Percentiles rank a stretch among this genome's conserved stretches.
phyloP scores from a whole-genome alignment of 1,284 basidiomycete species.

The Cutaneotrichosporon dermatis region DNA sequence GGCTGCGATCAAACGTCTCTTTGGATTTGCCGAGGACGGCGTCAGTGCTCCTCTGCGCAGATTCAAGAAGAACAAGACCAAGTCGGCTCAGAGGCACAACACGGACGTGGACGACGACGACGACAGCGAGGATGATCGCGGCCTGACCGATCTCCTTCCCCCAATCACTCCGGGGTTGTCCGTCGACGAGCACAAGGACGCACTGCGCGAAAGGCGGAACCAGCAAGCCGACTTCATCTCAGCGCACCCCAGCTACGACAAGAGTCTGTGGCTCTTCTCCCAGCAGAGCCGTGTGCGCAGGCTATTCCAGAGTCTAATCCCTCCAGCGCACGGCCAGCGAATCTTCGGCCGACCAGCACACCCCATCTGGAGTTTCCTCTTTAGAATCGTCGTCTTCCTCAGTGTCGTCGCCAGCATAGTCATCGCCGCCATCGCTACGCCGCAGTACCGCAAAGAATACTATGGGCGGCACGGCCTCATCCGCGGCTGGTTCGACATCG shows the following conservation, averaged over 20 bases:
- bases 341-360: conserved; percentile 72
- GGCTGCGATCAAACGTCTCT: conserved; percentile 27
- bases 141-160: conserved; percentile 41
- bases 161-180: conserved; percentile 33
- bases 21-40: conserved; percentile 32
- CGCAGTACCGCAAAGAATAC: conserved; percentile 74
- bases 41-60: not conserved
- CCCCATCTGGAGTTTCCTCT: conserved; percentile 63
- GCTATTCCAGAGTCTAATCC: conserved; percentile 78
- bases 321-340: conserved; percentile 76
- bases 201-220: conserved; percentile 67
- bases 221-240: conserved; percentile 83
- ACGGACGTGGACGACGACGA: conserved; percentile 10
- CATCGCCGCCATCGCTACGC: conserved; percentile 81
- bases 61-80: not conserved
- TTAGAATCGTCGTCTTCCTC: conserved; percentile 69
- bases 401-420: conserved; percentile 78
- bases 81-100: too few species aligned
- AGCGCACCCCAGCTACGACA: conserved; percentile 85
- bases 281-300: conserved; percentile 72
- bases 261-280: conserved; percentile 82
- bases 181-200: conserved; percentile 52
- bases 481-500: conserved; percentile 81
- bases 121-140: conserved; percentile 37
- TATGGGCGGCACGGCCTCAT: conserved; percentile 60